Percentiles rank a stretch among this genome's conserved stretches.
Evolutionary conservation across 1,284 basidiomycete genomes (phyloP).

Genomic region (Psilocybe mexicana): DNA sequence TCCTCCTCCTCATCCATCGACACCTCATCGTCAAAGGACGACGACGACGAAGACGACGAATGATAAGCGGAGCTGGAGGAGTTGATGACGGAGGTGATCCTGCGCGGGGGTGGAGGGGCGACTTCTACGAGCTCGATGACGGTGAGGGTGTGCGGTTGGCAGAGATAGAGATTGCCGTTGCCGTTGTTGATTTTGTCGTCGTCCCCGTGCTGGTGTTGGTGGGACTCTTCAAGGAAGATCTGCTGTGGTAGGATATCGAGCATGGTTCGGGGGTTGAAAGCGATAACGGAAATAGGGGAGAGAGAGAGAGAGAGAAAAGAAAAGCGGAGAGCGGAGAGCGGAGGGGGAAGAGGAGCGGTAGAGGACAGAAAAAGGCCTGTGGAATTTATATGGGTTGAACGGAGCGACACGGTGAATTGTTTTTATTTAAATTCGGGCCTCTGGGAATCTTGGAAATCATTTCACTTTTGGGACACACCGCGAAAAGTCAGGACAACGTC

Average conservation of each 20-base stretch:
- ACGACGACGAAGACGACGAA: conserved; percentile 33
- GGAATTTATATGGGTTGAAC: too few relatives aligned
- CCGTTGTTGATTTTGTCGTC: conserved; percentile 35
- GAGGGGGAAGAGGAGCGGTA: background rate
- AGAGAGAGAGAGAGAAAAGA: too few relatives aligned
- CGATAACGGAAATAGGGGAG: too few relatives aligned
- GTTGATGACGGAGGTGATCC: conserved; percentile 43
- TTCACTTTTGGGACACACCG: background rate
- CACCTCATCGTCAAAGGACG: conserved; percentile 36
- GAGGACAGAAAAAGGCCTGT: background rate
- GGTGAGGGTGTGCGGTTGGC: conserved; percentile 59
- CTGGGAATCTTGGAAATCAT: too few relatives aligned
- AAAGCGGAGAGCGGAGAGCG: background rate
- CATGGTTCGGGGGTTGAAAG: conserved; percentile 1
- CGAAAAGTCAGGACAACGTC: conserved; percentile 14
- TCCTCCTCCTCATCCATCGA: conserved; percentile 29
- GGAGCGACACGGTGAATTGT: too few relatives aligned
- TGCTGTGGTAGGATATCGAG: conserved; percentile 19
- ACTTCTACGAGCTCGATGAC: conserved; percentile 77
- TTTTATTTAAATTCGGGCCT: too few relatives aligned
- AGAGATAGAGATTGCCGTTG: conserved; percentile 46
- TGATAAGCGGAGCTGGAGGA: conserved; percentile 24
- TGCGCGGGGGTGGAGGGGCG: conserved; percentile 53
- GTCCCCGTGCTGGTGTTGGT: conserved; percentile 15
- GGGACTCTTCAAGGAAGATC: conserved; percentile 6